Evolutionary conservation across 2,329 filamentous ascomycete species (phyloP).

Genomic region (Pyrenophora seminiperda): DNA sequence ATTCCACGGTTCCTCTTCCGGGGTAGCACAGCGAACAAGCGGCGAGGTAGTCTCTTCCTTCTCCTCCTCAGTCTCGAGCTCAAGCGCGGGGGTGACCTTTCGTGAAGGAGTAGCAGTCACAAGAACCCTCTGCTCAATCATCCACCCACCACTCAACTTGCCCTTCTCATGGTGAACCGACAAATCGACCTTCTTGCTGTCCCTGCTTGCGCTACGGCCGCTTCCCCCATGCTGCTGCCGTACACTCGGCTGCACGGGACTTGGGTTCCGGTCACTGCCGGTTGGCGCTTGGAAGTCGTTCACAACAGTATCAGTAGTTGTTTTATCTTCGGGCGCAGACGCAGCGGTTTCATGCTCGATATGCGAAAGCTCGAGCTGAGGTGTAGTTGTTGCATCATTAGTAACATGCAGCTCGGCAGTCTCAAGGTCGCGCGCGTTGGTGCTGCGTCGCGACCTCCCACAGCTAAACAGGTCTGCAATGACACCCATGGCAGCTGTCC

Average conservation of each 20-base stretch:
- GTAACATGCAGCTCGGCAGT: conserved; percentile 2
- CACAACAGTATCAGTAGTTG: neutral
- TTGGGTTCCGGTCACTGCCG: neutral
- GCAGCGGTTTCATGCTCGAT: conserved; percentile 6
- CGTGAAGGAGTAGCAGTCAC: conserved; percentile 9
- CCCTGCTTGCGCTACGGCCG: neutral
- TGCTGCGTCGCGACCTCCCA: conserved; percentile 11
- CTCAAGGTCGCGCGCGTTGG: conserved; percentile 8
- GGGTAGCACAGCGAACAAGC: conserved; percentile 12
- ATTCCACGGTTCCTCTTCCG: conserved; percentile 14
- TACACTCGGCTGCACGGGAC: neutral
- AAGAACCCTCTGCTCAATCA: conserved; percentile 10
- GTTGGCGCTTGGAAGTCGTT: neutral
- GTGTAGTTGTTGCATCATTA: conserved; percentile 3
- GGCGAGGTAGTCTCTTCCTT: neutral
- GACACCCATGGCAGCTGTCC: conserved; percentile 10
- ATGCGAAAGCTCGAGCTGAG: neutral
- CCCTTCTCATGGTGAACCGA: conserved; percentile 10
- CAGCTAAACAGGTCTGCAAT: conserved; percentile 18
- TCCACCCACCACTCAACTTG: conserved; percentile 12
- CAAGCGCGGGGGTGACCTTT: neutral
- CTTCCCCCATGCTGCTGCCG: neutral
- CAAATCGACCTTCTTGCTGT: conserved; percentile 1
- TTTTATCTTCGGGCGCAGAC: neutral
- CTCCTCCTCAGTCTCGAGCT: neutral